phyloP scores from a whole-genome alignment of 306 rosid genomes.

The Biancaea sappan region DNA sequence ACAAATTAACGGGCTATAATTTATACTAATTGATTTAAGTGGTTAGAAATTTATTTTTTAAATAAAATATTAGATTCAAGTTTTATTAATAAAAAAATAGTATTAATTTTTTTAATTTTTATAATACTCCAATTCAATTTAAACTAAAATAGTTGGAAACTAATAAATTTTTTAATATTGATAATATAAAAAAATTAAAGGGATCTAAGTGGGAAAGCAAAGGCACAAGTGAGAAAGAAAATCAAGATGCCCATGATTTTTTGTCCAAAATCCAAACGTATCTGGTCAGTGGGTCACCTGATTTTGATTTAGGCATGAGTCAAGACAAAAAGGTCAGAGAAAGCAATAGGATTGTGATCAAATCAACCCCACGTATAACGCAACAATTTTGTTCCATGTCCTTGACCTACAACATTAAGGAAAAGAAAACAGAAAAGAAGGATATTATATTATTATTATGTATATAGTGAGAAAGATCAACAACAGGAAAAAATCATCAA shows the following conservation, averaged over 20 bases:
- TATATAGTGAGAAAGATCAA: background rate
- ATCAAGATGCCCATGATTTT: conserved; percentile 39
- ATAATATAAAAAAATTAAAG: background rate
- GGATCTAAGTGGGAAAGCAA: background rate
- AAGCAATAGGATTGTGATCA: conserved; percentile 34
- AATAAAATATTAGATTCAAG: too few relatives aligned
- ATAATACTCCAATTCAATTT: too few relatives aligned
- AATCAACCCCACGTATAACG: conserved; percentile 32
- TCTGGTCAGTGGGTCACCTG: conserved; percentile 47
- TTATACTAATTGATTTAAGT: too few relatives aligned
- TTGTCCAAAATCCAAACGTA: conserved; percentile 45
- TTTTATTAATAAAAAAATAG: too few relatives aligned
- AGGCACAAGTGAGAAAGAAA: background rate
- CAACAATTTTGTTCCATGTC: conserved; percentile 6
- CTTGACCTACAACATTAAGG: background rate
- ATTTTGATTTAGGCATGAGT: conserved; percentile 44
- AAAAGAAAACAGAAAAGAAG: background rate
- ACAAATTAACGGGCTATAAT: background rate
- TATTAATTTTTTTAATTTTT: too few relatives aligned
- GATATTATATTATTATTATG: too few relatives aligned
- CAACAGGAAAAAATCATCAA: background rate
- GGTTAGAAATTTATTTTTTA: too few relatives aligned
- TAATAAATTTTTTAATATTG: too few relatives aligned
- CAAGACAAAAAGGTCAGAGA: conserved; percentile 34
- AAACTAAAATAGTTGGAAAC: too few relatives aligned